phyloP scores from a whole-genome alignment of 1,139 yeast species.

The Pneumocystis sp. region DNA sequence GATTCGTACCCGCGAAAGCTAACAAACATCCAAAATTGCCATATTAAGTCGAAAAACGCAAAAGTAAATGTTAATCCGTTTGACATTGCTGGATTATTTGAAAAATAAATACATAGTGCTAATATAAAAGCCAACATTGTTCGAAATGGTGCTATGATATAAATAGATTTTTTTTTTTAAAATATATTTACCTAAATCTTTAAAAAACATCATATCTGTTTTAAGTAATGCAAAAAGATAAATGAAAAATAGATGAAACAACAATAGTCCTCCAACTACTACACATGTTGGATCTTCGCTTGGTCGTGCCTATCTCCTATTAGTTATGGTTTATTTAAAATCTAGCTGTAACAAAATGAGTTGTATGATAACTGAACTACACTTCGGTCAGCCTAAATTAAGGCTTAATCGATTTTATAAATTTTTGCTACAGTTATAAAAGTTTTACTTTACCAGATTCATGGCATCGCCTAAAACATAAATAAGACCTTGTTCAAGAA shows the following conservation, averaged over 20 bases:
- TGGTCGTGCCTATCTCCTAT: not conserved
- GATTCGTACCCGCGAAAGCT: not conserved
- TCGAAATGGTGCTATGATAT: not conserved
- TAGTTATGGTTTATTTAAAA: too few species aligned
- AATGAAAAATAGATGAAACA: not conserved
- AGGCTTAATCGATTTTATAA: too few species aligned
- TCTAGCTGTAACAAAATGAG: too few species aligned
- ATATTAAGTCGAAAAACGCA: conserved; percentile 6
- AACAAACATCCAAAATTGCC: conserved; percentile 8
- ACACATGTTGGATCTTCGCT: not conserved
- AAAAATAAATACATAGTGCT: not conserved
- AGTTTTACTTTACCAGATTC: not conserved
- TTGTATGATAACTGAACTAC: too few species aligned
- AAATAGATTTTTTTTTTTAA: not conserved
- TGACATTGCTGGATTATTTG: not conserved
- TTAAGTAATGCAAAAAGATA: not conserved
- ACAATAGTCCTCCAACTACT: not conserved
- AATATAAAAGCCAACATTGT: not conserved
- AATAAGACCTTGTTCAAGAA: not conserved
- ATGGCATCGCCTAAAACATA: not conserved
- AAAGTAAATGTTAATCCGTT: conserved; percentile 5
- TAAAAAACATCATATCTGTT: not conserved
- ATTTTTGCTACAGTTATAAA: not conserved
- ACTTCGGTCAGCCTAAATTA: too few species aligned
- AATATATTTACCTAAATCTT: not conserved